These are phyloP conservation scores for Mortierella sp. DNA, from an alignment of 371 early-diverging fungal genomes.

Conservation along the genomic window DNA sequence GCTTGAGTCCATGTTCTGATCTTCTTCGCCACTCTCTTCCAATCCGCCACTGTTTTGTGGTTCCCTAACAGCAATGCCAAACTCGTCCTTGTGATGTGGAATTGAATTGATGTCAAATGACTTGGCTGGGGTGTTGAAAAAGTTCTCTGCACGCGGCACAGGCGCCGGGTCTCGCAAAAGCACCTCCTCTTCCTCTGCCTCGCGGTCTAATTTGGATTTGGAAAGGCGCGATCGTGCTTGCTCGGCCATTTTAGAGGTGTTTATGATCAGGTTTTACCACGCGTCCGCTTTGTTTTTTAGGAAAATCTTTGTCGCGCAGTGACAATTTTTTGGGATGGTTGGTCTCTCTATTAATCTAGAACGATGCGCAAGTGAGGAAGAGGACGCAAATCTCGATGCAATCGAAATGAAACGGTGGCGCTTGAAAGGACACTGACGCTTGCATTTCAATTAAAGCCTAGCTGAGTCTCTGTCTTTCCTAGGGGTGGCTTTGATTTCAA, in stretches of 20 bases:
- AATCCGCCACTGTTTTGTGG: neutral
- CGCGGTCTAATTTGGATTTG: neutral
- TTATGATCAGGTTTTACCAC: constrained; percentile 10
- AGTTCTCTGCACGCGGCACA: constrained; percentile 14
- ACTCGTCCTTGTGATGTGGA: constrained; percentile 17
- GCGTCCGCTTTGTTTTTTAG: neutral
- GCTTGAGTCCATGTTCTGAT: neutral
- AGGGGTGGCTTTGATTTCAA: neutral
- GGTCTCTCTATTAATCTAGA: neutral
- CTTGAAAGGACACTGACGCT: neutral
- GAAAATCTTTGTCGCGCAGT: neutral
- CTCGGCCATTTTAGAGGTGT: constrained; percentile 6
- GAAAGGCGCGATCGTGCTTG: constrained; percentile 21
- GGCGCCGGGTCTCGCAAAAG: constrained; percentile 11
- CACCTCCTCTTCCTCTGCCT: neutral
- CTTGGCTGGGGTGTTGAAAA: constrained; percentile 17
- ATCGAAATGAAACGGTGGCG: constrained; percentile 2
- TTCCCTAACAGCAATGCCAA: constrained; percentile 7
- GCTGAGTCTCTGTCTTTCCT: too few relatives aligned
- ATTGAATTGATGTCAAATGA: constrained; percentile 20
- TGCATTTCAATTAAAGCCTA: neutral
- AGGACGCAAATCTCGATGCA: too few relatives aligned
- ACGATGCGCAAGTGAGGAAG: neutral
- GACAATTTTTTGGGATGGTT: neutral
- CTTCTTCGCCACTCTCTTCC: neutral